Evolutionary conservation across 176 grass and related monocot genomes (phyloP).

Genomic region (Calamus simplicifolius): DNA sequence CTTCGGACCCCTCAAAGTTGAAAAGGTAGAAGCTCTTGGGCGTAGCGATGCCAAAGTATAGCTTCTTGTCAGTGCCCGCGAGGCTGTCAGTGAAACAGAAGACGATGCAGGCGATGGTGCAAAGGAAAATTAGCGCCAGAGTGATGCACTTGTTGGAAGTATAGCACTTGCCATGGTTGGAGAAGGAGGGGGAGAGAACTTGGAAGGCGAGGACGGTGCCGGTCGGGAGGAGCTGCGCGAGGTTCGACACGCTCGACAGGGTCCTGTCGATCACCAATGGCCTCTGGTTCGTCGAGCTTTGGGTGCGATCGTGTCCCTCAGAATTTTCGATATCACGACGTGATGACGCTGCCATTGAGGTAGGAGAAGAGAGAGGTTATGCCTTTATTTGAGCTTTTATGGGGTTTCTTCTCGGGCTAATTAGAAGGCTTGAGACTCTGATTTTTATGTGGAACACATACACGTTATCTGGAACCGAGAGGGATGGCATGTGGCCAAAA

Average conservation of each 20-base stretch:
- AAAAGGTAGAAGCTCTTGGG: conserved; percentile 27
- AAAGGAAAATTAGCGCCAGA: conserved; percentile 23
- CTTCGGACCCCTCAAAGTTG: conserved; percentile 16
- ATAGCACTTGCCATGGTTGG: conserved; percentile 42
- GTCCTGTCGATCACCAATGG: conserved; percentile 21
- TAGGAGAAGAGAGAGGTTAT: no score
- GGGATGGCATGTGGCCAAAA: no score
- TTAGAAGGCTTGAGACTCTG: no score
- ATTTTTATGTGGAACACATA: no score
- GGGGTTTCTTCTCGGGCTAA: no score
- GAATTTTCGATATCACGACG: no score
- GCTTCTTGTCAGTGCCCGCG: conserved; percentile 35
- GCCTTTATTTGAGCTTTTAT: no score
- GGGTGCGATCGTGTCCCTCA: no score
- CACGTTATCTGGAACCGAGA: no score
- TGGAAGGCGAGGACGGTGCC: conserved; percentile 54
- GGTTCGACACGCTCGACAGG: conserved; percentile 29
- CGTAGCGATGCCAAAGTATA: conserved; percentile 63
- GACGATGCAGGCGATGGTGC: conserved; percentile 32
- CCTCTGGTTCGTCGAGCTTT: no score
- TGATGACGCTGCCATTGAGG: no score
- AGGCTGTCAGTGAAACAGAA: conserved; percentile 64
- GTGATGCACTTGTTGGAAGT: conserved; percentile 31
- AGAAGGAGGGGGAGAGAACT: conserved; percentile 58
- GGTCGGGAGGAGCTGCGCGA: conserved; percentile 50